Conservation (phyloP, 1,284 basidiomycete genomes). For the Pseudozyma sp. region DNA sequence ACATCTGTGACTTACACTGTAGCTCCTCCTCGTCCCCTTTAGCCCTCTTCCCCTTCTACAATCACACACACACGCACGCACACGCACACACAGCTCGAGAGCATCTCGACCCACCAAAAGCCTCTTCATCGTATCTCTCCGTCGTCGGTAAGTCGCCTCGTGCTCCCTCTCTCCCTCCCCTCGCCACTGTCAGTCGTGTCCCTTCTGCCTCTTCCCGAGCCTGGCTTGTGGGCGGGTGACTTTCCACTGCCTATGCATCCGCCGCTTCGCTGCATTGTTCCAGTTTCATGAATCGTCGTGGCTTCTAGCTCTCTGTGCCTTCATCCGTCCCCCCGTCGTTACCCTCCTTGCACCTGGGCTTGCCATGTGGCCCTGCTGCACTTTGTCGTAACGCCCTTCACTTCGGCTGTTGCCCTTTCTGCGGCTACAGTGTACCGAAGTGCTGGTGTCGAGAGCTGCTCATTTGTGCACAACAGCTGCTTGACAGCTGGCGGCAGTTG, state of each 20-base stretch:
- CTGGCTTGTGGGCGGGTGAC: slow-evolving; percentile 1
- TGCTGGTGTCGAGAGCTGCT: slow-evolving; percentile 2
- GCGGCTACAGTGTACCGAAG: no score
- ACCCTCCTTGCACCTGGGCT: slow-evolving; percentile 3
- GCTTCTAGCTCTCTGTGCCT: no score
- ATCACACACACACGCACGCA: slow-evolving; percentile 37
- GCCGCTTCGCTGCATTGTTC: not conserved
- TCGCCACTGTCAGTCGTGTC: not conserved
- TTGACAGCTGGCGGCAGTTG: slow-evolving; percentile 14
- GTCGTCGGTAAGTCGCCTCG: slow-evolving; percentile 37
- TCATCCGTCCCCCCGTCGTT: not conserved
- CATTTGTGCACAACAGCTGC: not conserved
- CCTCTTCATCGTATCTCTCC: slow-evolving; percentile 15
- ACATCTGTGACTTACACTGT: slow-evolving; percentile 7
- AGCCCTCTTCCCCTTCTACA: slow-evolving; percentile 19
- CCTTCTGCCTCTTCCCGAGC: slow-evolving; percentile 13
- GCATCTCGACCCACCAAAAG: slow-evolving; percentile 37
- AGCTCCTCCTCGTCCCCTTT: slow-evolving; percentile 9
- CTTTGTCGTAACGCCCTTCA: slow-evolving; percentile 15
- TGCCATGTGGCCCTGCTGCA: slow-evolving; percentile 26
- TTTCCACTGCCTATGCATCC: slow-evolving; percentile 18
- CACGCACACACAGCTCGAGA: slow-evolving; percentile 28
- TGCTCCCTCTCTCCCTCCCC: not conserved
- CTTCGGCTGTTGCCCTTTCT: slow-evolving; percentile 21
- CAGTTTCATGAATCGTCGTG: no score